Base-by-base conservation (phyloP, 352 stramenopile genomes). In the Vaucheria bursata region DNA sequence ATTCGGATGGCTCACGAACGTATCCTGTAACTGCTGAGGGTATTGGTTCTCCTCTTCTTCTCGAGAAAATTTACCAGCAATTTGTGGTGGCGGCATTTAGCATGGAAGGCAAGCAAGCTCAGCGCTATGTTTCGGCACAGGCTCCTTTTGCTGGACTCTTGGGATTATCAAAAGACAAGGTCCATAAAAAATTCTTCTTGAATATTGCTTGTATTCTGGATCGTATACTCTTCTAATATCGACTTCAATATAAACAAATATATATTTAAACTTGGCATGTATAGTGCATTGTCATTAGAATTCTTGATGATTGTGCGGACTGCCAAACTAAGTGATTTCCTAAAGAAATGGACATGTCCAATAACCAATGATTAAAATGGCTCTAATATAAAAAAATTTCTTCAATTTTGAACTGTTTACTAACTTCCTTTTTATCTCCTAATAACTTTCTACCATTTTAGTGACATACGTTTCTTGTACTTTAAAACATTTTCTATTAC, bases 21-120 rank as follows among this genome's bases (percentile, higher is more conserved):
- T 92, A 90, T 74, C 88, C 88, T 39, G 86, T 92, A 34, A 92
- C 87, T 34, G 88, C 82, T 35, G 79, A 89, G 34, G 85, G 79
- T 34, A 74, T 85, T 29, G 80, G 75, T 29, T 84, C 71, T 32
- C 80, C 89, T 5, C 34, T 89, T 78, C 82, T 89, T 73, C 85
- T 88, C 29, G 87, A 90, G 71, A 80, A 87, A 12, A 80, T 90
- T 52, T 91, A 90, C 75, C 84, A 88, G 65, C 88, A 92, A 80
- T 91, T 91, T 77, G 85, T 91, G 70, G 88, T 91, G 5, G 87
- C 83, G 45, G 85, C 77, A 8, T 92, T 92, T 77, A 86, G 81
- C 25, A 85, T 85, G 12, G 85, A 91, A 79, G 84, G 85, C n/a
- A 79, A 84, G 36, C 81, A 89, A 39, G 86, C 84, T 12, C 70